Conservation (phyloP, 2,329 filamentous ascomycete species). For the Tolypocladium capitatum region DNA sequence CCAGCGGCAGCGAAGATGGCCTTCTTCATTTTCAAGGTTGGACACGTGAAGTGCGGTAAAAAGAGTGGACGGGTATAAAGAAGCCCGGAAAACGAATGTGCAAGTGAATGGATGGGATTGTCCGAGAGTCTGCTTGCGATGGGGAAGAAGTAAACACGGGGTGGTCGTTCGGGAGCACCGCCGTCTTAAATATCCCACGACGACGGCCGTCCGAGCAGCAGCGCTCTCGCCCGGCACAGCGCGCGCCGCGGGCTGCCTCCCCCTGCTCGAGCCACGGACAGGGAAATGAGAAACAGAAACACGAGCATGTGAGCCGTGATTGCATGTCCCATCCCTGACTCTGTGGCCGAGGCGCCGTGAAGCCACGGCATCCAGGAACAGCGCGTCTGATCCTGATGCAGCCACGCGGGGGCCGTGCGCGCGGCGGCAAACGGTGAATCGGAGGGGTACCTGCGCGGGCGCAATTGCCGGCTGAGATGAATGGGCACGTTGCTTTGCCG, state of each 20-base stretch:
- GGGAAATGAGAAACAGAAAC: slow-evolving; percentile 8
- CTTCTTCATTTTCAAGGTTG: slow-evolving; percentile 11
- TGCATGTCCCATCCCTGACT: not conserved
- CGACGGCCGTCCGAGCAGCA: not conserved
- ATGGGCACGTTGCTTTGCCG: not conserved
- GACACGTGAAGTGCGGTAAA: not conserved
- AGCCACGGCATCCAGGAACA: no score
- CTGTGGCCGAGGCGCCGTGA: not conserved
- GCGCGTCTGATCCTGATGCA: slow-evolving; percentile 5
- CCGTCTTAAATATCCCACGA: slow-evolving; percentile 9
- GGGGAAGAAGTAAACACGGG: not conserved
- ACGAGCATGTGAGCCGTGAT: not conserved
- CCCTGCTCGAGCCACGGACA: slow-evolving; percentile 1
- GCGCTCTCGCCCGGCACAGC: not conserved
- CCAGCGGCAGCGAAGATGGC: slow-evolving; percentile 9
- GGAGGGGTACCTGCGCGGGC: slow-evolving; percentile 1
- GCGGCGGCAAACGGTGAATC: not conserved
- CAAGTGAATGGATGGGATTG: slow-evolving; percentile 3
- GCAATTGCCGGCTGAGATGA: slow-evolving; percentile 1
- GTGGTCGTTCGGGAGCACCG: slow-evolving; percentile 4
- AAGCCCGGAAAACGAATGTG: slow-evolving; percentile 8
- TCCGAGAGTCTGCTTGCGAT: slow-evolving; percentile 5
- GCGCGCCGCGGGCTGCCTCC: not conserved
- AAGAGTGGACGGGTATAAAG: slow-evolving; percentile 10
- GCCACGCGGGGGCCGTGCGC: slow-evolving; percentile 2